Evolutionary conservation across 1,284 basidiomycete species (phyloP).

Genomic region (Heterobasidion annosum): DNA sequence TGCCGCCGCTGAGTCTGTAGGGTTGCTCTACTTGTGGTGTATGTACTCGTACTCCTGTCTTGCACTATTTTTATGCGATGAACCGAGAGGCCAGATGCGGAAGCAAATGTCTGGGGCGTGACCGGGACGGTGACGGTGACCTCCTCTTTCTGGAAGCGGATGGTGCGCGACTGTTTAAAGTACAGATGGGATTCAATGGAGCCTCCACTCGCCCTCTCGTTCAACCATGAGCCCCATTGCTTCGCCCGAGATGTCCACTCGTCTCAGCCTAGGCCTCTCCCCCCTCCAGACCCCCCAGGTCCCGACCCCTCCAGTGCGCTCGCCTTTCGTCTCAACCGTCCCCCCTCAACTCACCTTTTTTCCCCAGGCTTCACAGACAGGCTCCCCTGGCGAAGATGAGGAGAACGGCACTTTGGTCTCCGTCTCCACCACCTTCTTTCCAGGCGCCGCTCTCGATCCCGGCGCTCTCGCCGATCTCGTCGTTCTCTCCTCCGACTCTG

Average conservation of each 20-base stretch:
- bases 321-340: not conserved
- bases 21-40: no score
- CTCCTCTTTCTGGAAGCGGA: no score
- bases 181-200: no score
- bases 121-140: no score
- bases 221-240: not conserved
- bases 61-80: slow-evolving; percentile 2
- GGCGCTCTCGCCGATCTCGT: slow-evolving; percentile 45
- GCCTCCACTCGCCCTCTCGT: no score
- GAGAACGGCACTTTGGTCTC: slow-evolving; percentile 44
- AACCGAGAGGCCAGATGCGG: slow-evolving; percentile 4
- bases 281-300: slow-evolving; percentile 4
- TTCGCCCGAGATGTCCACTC: not conserved
- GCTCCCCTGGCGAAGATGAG: slow-evolving; percentile 26
- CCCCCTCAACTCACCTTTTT: not conserved
- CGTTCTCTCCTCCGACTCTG: slow-evolving; percentile 60
- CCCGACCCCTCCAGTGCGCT: slow-evolving; percentile 3
- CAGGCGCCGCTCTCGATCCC: slow-evolving; percentile 48
- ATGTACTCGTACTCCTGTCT: no score
- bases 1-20: no score
- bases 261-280: not conserved
- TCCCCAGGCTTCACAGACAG: not conserved
- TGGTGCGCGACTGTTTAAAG: no score
- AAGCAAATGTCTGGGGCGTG: no score
- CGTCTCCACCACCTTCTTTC: slow-evolving; percentile 72